Evolutionary conservation across 78 protist species (phyloP).

Genomic region (Blattamonas nauphoetae): DNA sequence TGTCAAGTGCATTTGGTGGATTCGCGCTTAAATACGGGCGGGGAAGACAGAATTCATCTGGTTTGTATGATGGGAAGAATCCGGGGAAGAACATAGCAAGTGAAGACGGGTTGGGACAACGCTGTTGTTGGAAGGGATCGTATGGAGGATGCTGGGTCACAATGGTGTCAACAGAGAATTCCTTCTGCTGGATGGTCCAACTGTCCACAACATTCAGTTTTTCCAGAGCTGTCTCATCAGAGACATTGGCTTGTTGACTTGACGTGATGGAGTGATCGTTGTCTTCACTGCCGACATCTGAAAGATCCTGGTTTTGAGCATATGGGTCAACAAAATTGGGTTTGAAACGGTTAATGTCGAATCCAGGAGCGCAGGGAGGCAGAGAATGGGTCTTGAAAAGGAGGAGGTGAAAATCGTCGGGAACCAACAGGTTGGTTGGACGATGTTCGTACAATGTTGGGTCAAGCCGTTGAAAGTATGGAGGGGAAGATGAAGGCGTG

Average conservation of each 20-base stretch:
- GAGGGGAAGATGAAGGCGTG: too few relatives aligned
- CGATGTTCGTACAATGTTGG: too few relatives aligned
- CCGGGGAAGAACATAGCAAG: background rate
- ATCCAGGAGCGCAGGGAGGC: background rate
- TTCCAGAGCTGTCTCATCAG: too few relatives aligned
- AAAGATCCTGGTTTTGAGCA: too few relatives aligned
- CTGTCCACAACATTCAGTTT: background rate
- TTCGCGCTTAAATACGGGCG: too few relatives aligned
- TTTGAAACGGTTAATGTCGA: background rate
- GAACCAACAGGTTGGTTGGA: background rate
- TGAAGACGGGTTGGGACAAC: background rate
- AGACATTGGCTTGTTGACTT: too few relatives aligned
- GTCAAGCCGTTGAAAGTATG: too few relatives aligned
- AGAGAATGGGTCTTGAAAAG: background rate
- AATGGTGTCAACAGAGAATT: background rate
- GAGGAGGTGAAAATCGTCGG: background rate
- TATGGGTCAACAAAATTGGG: background rate
- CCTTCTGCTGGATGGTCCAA: background rate
- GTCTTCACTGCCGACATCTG: too few relatives aligned
- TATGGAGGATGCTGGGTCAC: background rate
- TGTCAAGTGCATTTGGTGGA: too few relatives aligned
- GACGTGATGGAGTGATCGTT: too few relatives aligned
- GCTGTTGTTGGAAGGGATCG: background rate
- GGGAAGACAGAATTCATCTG: background rate
- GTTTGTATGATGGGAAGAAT: background rate